Evolutionary conservation across 768 basidiomycete species (phyloP), one percentile per base, ranked within the genome.

Genomic region (Nevesoporus exiguus): DNA sequence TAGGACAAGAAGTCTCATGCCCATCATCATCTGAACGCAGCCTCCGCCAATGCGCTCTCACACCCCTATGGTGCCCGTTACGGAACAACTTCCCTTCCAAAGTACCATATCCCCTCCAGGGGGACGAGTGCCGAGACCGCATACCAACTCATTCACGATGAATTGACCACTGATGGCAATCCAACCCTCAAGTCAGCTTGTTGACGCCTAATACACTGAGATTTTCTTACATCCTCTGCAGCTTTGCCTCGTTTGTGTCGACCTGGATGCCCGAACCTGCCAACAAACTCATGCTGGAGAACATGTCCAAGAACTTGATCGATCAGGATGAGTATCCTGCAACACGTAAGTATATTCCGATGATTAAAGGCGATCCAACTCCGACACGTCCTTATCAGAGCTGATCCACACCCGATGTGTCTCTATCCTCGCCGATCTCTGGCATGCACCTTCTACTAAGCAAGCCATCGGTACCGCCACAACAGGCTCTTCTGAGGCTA

Each of bases 301-400:
- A 85, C 64, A 74, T 85, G 52, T 74, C 75, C 62, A 86, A 86
- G 69, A 87, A 87, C 65, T 67, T 86, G 30, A 84, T 85, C 34
- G 85, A 86, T 63, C 78, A 81, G 58, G 85, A 86, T 55, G 86
- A 88, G 62, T 87, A 86, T 64, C 85, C 85, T 15, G 76, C 77
- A 52, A 81, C 80, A 0, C 79, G 78, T 74, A 59, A 43, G 67
- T 67, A 47, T 34, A 8, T 15, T 31, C 8, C 10, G 7, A 3
- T 10, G 15, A 7, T 17, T 15, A 46, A 17, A 29, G 14, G 25
- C 24, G 7, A 34, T 41, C 24, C 13, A 44, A 1, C 17, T 5
- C 41, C 19, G 1, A 57, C 33, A 14, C 41, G 19, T 19, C n/a
- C 27, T 31, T 25, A 7, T 46, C 59, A 74, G 73, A 77, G 47